A percentile compares a stretch with the other conserved stretches of the same genome.
phyloP scores from a whole-genome alignment of 371 early-diverging fungal genomes.

The Sanchytrium tribonematis region DNA sequence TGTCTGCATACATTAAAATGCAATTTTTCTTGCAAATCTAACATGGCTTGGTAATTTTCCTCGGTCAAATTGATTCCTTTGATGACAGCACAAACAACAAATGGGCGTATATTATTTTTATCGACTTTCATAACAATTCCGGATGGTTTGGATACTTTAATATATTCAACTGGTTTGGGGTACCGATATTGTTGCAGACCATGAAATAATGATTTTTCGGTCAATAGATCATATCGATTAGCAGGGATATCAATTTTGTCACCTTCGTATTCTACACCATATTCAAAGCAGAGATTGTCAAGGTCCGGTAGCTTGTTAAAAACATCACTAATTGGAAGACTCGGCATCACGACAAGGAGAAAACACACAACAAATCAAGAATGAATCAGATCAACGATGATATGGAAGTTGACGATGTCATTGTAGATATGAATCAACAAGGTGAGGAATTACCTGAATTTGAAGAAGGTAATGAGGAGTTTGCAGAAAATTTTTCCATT shows the following conservation, averaged over 20 bases:
- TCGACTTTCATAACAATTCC: conserved; percentile 4
- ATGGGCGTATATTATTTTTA: conserved; percentile 46
- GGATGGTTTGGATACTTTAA: neutral
- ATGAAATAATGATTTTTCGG: conserved; percentile 1
- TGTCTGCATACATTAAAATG: conserved; percentile 88
- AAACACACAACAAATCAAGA: too few species aligned
- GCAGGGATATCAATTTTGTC: conserved; percentile 98
- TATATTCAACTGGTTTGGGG: conserved; percentile 17
- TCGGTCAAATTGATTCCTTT: conserved; percentile 59
- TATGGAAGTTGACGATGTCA: too few species aligned
- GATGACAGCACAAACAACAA: conserved; percentile 75
- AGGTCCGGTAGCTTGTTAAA: conserved; percentile 24
- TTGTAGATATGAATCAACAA: neutral
- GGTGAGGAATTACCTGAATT: neutral
- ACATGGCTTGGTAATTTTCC: conserved; percentile 70
- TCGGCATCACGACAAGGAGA: neutral
- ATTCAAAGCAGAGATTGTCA: conserved; percentile 93
- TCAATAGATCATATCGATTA: conserved; percentile 50
- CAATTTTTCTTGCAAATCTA: conserved; percentile 96
- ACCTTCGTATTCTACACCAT: conserved; percentile 98
- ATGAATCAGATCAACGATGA: too few species aligned
- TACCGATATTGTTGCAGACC: neutral
- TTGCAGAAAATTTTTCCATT: neutral
- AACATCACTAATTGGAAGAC: neutral
- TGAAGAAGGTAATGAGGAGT: neutral